These are phyloP conservation scores for Rhizopogon vesiculosus DNA, from an alignment of 768 basidiomycete genomes.

Conservation along the genomic window DNA sequence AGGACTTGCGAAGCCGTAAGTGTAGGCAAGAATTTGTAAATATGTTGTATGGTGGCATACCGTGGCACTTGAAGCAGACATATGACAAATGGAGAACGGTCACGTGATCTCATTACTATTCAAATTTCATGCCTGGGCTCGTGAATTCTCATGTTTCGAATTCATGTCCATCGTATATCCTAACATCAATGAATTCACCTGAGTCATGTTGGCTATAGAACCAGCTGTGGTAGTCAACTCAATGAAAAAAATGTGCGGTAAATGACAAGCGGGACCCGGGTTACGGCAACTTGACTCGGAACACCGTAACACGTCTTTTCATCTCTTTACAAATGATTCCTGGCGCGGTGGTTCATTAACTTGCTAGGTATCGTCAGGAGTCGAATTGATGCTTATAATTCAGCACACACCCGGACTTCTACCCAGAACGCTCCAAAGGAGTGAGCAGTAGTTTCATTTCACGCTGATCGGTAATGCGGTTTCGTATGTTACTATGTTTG, in stretches of 20 bases:
- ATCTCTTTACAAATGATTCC: neutral
- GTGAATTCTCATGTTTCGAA: too few relatives aligned
- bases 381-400: neutral
- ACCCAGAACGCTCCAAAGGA: neutral
- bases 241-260: constrained; percentile 13
- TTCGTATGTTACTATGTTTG: neutral
- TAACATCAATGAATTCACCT: too few relatives aligned
- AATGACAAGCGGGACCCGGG: neutral
- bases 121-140: too few relatives aligned
- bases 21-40: neutral
- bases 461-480: neutral
- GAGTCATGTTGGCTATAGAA: neutral
- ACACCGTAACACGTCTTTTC: constrained; percentile 1
- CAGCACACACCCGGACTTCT: neutral
- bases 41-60: too few relatives aligned
- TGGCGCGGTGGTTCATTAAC: neutral
- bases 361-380: neutral
- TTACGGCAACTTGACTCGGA: constrained; percentile 4
- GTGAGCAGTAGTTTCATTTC: neutral
- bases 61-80: too few relatives aligned
- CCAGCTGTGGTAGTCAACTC: constrained; percentile 32
- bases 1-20: neutral
- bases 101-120: too few relatives aligned
- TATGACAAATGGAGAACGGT: too few relatives aligned
- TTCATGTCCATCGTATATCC: too few relatives aligned